phyloP scores from a whole-genome alignment of 1,284 basidiomycete species.

The Irpex sp. region DNA sequence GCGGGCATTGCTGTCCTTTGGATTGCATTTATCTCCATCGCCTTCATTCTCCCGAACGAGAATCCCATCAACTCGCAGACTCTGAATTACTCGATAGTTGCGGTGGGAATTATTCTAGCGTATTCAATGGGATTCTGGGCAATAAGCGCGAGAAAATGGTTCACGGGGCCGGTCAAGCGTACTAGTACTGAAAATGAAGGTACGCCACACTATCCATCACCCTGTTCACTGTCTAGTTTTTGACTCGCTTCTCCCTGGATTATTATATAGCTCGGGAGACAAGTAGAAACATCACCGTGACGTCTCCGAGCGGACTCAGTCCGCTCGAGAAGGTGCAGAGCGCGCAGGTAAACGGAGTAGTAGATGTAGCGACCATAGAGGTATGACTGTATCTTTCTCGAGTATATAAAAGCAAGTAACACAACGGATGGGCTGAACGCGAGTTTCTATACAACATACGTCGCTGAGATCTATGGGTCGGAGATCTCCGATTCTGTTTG shows the following conservation, averaged over 20 bases:
- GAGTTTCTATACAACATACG: no score
- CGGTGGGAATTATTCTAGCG: slow-evolving; percentile 63
- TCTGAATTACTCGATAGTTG: slow-evolving; percentile 71
- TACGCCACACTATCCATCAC: not conserved
- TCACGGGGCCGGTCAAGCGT: slow-evolving; percentile 62
- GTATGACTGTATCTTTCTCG: no score
- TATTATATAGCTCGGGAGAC: slow-evolving; percentile 31
- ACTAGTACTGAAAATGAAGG: slow-evolving; percentile 56
- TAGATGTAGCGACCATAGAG: no score
- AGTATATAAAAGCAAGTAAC: no score
- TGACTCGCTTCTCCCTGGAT: not conserved
- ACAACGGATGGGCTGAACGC: no score
- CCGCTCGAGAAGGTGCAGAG: slow-evolving; percentile 10
- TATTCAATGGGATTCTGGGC: slow-evolving; percentile 67
- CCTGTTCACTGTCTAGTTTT: no score
- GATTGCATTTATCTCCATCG: slow-evolving; percentile 63
- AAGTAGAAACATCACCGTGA: slow-evolving; percentile 44
- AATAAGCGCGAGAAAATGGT: slow-evolving; percentile 67
- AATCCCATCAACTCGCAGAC: slow-evolving; percentile 69
- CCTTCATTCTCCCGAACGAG: slow-evolving; percentile 62
- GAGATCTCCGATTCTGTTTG: no score
- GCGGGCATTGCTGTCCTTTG: slow-evolving; percentile 50
- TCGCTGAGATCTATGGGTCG: no score
- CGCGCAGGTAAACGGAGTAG: not conserved
- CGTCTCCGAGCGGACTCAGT: slow-evolving; percentile 30